Percentiles rank a stretch among this genome's conserved stretches.
Conservation (phyloP, 164 flowering plant species). For the Euptelea pleiosperma region DNA sequence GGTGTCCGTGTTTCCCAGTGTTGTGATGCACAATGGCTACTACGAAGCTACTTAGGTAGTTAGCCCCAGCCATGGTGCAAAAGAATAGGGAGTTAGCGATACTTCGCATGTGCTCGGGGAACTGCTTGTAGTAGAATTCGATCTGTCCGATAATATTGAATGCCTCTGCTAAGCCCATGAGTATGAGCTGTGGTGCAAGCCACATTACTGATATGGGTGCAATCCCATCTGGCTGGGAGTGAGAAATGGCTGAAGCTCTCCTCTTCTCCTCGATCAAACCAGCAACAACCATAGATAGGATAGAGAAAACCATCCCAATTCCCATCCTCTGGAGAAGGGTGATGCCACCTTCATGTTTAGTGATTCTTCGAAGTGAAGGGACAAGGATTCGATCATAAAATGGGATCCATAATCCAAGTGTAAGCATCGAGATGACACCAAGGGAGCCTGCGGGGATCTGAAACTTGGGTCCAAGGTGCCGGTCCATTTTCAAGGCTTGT, state of each 20-base stretch:
- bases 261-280: conserved; percentile 45
- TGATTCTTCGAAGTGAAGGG: conserved; percentile 43
- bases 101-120: conserved; percentile 77
- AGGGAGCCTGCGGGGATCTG: conserved; percentile 65
- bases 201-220: conserved; percentile 49
- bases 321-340: conserved; percentile 70
- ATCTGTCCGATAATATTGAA: conserved; percentile 67
- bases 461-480: conserved; percentile 58
- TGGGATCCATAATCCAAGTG: conserved; percentile 57
- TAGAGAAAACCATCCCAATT: conserved; percentile 53
- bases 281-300: conserved; percentile 56
- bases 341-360: conserved; percentile 54
- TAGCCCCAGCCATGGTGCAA: conserved; percentile 45
- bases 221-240: conserved; percentile 12
- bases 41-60: conserved; percentile 47
- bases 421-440: conserved; percentile 44
- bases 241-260: conserved; percentile 37
- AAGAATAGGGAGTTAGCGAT: conserved; percentile 53
- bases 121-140: conserved; percentile 70
- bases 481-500: conserved; percentile 70
- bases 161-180: conserved; percentile 70
- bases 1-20: conserved; percentile 34
- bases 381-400: conserved; percentile 58
- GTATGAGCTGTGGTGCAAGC: conserved; percentile 70
- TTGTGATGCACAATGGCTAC: conserved; percentile 49